phyloP scores from a whole-genome alignment of 1,284 basidiomycete species.

The Exobasidium cylindrosporum region DNA sequence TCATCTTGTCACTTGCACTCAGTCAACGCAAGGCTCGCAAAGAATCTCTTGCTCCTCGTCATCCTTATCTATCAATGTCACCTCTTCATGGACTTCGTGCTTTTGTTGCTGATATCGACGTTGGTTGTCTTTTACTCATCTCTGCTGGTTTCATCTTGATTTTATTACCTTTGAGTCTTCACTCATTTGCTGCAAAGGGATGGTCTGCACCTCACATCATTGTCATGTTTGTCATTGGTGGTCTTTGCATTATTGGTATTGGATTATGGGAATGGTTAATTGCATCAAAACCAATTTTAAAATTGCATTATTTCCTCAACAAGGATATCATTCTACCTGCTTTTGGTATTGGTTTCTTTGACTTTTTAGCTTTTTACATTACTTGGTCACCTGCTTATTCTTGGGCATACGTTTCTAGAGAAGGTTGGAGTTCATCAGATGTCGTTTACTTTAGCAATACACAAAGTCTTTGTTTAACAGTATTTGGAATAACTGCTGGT shows the following conservation, averaged over 20 bases:
- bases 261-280: slow-evolving; percentile 36
- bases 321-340: slow-evolving; percentile 45
- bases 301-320: slow-evolving; percentile 44
- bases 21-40: slow-evolving; percentile 40
- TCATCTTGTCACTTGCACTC: slow-evolving; percentile 41
- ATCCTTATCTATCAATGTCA: slow-evolving; percentile 38
- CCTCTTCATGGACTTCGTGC: slow-evolving; percentile 9
- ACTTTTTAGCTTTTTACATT: slow-evolving; percentile 49
- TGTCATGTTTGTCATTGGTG: slow-evolving; percentile 47
- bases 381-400: slow-evolving; percentile 41
- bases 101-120: slow-evolving; percentile 44
- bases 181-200: slow-evolving; percentile 26
- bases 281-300: slow-evolving; percentile 46
- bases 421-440: slow-evolving; percentile 21
- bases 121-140: slow-evolving; percentile 47
- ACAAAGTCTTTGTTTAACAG: slow-evolving; percentile 42
- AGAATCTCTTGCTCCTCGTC: slow-evolving; percentile 31
- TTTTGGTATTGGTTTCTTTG: slow-evolving; percentile 48
- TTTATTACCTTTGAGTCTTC: slow-evolving; percentile 43
- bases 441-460: slow-evolving; percentile 48
- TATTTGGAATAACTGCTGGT: slow-evolving; percentile 51
- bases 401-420: slow-evolving; percentile 31
- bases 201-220: slow-evolving; percentile 49
- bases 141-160: slow-evolving; percentile 47
- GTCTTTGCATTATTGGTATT: slow-evolving; percentile 32